Conservation (phyloP, 192 early-diverging fungal species). For the Paraglomus brasilianum region DNA sequence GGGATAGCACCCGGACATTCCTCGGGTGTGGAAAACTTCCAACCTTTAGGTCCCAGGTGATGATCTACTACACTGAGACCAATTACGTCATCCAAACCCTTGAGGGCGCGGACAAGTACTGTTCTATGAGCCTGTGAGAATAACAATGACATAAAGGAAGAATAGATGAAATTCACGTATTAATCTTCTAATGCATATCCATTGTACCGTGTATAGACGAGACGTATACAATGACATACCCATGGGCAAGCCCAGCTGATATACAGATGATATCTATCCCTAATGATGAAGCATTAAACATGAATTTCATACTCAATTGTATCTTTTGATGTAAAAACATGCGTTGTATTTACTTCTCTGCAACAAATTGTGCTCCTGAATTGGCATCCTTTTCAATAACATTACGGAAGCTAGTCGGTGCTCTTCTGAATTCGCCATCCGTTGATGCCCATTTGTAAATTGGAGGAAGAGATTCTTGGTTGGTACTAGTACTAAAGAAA, state of each 20-base stretch:
- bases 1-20: constrained; percentile 75
- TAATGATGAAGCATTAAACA: constrained; percentile 11
- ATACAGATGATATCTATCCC: constrained; percentile 80
- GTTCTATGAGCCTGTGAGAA: constrained; percentile 82
- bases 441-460: constrained; percentile 64
- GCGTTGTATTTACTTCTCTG: constrained; percentile 55
- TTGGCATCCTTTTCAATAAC: constrained; percentile 50
- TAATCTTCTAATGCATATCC: neutral
- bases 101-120: constrained; percentile 82
- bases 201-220: constrained; percentile 3
- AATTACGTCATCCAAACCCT: constrained; percentile 85
- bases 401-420: constrained; percentile 71
- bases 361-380: constrained; percentile 56
- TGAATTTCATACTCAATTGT: neutral
- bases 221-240: constrained; percentile 32
- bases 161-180: constrained; percentile 6
- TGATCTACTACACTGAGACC: constrained; percentile 85
- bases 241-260: constrained; percentile 68
- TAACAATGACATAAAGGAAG: constrained; percentile 31
- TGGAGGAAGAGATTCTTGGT: constrained; percentile 25
- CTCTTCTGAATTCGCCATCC: constrained; percentile 81
- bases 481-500: too few relatives aligned
- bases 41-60: constrained; percentile 74
- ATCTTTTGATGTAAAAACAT: too few relatives aligned
- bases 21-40: constrained; percentile 72